Percentiles rank a stretch among this genome's conserved stretches.
Conservation (phyloP, 179 eudicot species). For the Drosera spatulata region DNA sequence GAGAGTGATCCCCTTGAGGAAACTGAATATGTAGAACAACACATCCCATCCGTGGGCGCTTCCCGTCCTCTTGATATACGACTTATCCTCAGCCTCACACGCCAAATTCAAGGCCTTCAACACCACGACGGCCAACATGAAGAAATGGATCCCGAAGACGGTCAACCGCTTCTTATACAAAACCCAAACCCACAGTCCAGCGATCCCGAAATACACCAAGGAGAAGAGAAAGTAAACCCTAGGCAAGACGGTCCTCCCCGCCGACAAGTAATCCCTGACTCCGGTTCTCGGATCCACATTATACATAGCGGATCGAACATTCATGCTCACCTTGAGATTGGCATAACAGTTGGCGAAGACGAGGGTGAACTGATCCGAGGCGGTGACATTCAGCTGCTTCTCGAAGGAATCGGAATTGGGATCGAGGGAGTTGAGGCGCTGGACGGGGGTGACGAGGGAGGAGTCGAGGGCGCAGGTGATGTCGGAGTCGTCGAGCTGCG, state of each 20-base stretch:
- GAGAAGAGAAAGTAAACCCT: slow-evolving; percentile 44
- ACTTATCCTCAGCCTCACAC: slow-evolving; percentile 73
- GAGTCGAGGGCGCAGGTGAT: slow-evolving; percentile 51
- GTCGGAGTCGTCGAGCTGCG: slow-evolving; percentile 32
- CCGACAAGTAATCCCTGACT: slow-evolving; percentile 50
- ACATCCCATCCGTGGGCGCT: slow-evolving; percentile 79
- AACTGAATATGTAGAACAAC: slow-evolving; percentile 59
- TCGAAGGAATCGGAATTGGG: slow-evolving; percentile 6
- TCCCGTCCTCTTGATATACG: slow-evolving; percentile 49
- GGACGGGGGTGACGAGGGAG: slow-evolving; percentile 19
- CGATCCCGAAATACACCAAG: slow-evolving; percentile 24
- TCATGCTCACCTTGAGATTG: slow-evolving; percentile 34
- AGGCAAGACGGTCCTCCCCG: slow-evolving; percentile 51
- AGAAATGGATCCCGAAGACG: slow-evolving; percentile 44
- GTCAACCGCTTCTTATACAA: slow-evolving; percentile 42
- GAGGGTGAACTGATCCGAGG: slow-evolving; percentile 55
- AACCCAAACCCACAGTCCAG: slow-evolving; percentile 27
- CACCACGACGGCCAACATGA: slow-evolving; percentile 55
- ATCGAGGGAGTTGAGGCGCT: slow-evolving; percentile 30
- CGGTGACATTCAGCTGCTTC: slow-evolving; percentile 15
- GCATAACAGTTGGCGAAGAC: slow-evolving; percentile 56
- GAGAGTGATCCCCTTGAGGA: slow-evolving; percentile 52
- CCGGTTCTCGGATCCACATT: slow-evolving; percentile 41
- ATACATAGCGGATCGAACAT: slow-evolving; percentile 47
- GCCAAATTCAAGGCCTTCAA: slow-evolving; percentile 47